Evolutionary conservation across 2,329 filamentous ascomycete genomes (phyloP).

Genomic region (Cladophialophora chaetospira): DNA sequence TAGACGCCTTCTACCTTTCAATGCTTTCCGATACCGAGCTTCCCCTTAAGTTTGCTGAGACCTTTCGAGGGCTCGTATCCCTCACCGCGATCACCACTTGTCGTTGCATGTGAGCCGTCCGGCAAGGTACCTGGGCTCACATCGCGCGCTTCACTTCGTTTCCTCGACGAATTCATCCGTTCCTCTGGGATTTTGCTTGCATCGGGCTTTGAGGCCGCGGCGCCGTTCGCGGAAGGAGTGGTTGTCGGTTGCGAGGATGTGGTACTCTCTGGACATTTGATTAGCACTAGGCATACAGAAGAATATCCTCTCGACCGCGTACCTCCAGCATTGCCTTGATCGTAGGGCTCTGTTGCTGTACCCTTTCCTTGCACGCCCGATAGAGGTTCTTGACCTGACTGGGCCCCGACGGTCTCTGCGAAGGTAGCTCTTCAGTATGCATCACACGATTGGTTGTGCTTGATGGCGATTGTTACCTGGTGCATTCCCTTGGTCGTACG

Average conservation of each 20-base stretch:
- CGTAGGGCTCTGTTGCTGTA: slow-evolving; percentile 21
- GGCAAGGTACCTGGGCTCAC: slow-evolving; percentile 31
- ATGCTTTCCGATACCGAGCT: slow-evolving; percentile 25
- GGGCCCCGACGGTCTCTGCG: neutral
- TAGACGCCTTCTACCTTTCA: slow-evolving; percentile 8
- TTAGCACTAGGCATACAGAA: neutral
- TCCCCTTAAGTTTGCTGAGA: slow-evolving; percentile 29
- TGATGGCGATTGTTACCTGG: slow-evolving; percentile 16
- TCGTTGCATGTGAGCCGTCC: slow-evolving; percentile 30
- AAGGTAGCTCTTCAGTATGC: neutral
- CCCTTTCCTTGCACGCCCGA: slow-evolving; percentile 27
- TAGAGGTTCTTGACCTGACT: slow-evolving; percentile 24
- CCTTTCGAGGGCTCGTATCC: slow-evolving; percentile 27
- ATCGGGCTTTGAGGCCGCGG: slow-evolving; percentile 6
- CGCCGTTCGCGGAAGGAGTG: neutral
- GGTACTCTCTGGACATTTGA: slow-evolving; percentile 9
- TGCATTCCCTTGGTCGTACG: slow-evolving; percentile 32
- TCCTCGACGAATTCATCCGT: slow-evolving; percentile 10
- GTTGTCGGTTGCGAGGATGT: slow-evolving; percentile 14
- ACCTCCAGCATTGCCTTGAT: slow-evolving; percentile 28
- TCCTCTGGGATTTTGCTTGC: slow-evolving; percentile 8
- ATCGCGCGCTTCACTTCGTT: slow-evolving; percentile 23
- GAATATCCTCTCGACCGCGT: neutral
- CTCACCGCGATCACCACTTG: slow-evolving; percentile 31
- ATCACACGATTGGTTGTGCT: neutral